phyloP scores from a whole-genome alignment of 1,284 basidiomycete genomes.

The Veloboletus limbatus region DNA sequence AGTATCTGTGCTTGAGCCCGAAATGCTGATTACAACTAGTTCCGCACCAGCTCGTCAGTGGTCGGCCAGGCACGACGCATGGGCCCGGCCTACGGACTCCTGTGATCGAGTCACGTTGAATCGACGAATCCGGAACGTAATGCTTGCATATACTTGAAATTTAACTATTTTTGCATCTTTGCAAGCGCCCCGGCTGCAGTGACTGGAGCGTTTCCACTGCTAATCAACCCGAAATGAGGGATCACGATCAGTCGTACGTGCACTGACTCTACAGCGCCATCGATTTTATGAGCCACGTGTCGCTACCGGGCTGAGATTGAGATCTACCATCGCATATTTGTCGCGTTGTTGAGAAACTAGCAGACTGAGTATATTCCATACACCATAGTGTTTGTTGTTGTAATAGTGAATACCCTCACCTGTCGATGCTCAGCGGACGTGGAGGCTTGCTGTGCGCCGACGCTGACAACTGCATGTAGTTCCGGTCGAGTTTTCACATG shows the following conservation, averaged over 20 bases:
- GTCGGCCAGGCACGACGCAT: conserved; percentile 25
- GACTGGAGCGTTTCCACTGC: conserved; percentile 24
- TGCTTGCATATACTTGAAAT: conserved; percentile 5
- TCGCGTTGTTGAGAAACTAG: conserved; percentile 16
- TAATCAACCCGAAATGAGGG: conserved; percentile 21
- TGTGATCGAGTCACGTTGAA: conserved; percentile 5
- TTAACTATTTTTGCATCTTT: conserved; percentile 18
- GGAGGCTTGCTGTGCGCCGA: conserved; percentile 22
- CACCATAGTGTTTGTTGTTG: neutral
- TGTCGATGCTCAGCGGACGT: neutral
- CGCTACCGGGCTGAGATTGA: neutral
- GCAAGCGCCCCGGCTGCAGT: conserved; percentile 12
- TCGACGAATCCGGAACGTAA: conserved; percentile 7
- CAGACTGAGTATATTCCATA: neutral
- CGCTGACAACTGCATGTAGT: conserved; percentile 15
- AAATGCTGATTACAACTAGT: conserved; percentile 14
- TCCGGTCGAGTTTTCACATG: conserved; percentile 22
- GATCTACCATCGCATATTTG: conserved; percentile 18
- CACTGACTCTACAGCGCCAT: conserved; percentile 15
- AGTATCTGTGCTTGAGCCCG: conserved; percentile 17
- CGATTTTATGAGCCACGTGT: conserved; percentile 21
- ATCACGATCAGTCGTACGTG: conserved; percentile 12
- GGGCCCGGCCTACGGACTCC: conserved; percentile 13
- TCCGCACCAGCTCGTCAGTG: too few species aligned
- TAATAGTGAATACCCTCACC: neutral